Base-by-base conservation (phyloP, 306 rosid genomes). In the Carpinus fangiana region DNA sequence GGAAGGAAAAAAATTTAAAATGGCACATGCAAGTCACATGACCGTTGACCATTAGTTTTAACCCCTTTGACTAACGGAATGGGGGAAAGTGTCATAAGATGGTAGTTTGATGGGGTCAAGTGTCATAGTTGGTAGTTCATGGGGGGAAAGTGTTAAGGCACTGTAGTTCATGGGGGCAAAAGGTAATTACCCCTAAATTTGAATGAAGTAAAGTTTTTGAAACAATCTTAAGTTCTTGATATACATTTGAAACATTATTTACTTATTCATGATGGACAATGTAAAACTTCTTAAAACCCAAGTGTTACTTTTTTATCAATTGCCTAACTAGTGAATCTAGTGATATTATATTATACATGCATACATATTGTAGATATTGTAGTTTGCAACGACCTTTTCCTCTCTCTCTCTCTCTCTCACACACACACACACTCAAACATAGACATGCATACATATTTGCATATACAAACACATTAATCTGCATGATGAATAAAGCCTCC, bases 401-500 rank as follows among this genome's bases (percentile, higher is more conserved):
- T 5, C 26, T 59, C 36, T 21, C 31, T 56, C 62, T 18, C 45
- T 3, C 43, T 38, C 43, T 4, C 43, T 10, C 26, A 8, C 14
- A 20, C 31, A 3, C 2, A 20, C 16, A 21, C 3, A 54, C 8
- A 5, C 21, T 6, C 21, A 5, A 18, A 20, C 23, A 8, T 2
- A 21, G 26, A 23, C 2, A 10, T 59, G 65, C 8, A 4, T 52
- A 11, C 16, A 59, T 59, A 1, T 59, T 5, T 59, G 7, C 34
- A 11, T 10, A 52, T 26, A 59, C 34, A 59, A 12, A 9, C 12
- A 59, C 26, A 20, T 8, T 41, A 41, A 41, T 59, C 34, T 59
- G 65, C 36, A 20, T 59, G 65, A 59, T 59, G 65, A 59, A 59
- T 23, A 20, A 59, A 59, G 65, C 65, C 36, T 59, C 34, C 65